phyloP scores from a whole-genome alignment of 1,284 basidiomycete species.

The Lentinula novae-zelandiae region DNA sequence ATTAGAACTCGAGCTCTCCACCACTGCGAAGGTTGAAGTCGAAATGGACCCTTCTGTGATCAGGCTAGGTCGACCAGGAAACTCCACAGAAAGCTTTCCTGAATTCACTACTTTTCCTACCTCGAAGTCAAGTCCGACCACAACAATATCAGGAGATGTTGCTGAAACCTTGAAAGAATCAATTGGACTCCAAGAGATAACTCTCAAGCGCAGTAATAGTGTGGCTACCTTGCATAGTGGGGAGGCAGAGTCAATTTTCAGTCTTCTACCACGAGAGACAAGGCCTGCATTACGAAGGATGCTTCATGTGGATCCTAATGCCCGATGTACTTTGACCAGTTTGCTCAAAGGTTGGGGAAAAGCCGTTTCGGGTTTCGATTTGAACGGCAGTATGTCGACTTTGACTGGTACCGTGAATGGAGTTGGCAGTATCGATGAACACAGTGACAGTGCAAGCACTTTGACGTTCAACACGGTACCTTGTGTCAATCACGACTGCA shows the following conservation, averaged over 20 bases:
- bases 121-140: neutral
- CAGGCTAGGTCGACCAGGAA: conserved; percentile 64
- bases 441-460: neutral
- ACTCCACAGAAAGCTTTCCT: conserved; percentile 63
- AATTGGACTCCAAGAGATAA: conserved; percentile 18
- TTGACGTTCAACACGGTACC: conserved; percentile 11
- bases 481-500: conserved; percentile 62
- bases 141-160: conserved; percentile 17
- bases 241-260: conserved; percentile 96
- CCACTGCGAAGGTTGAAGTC: conserved; percentile 22
- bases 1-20: neutral
- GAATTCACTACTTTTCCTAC: neutral
- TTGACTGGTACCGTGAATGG: neutral
- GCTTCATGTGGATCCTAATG: conserved; percentile 87
- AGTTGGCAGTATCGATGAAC: neutral
- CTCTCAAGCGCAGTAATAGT: conserved; percentile 56
- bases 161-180: conserved; percentile 18
- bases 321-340: conserved; percentile 93
- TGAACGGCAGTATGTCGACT: neutral
- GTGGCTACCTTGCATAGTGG: conserved; percentile 79
- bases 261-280: conserved; percentile 92
- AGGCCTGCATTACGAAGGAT: conserved; percentile 88
- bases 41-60: conserved; percentile 65
- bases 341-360: conserved; percentile 80
- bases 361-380: conserved; percentile 31